Evolutionary conservation across 2,329 filamentous ascomycete genomes (phyloP).

Genomic region (Cryphonectria nitschkei): DNA sequence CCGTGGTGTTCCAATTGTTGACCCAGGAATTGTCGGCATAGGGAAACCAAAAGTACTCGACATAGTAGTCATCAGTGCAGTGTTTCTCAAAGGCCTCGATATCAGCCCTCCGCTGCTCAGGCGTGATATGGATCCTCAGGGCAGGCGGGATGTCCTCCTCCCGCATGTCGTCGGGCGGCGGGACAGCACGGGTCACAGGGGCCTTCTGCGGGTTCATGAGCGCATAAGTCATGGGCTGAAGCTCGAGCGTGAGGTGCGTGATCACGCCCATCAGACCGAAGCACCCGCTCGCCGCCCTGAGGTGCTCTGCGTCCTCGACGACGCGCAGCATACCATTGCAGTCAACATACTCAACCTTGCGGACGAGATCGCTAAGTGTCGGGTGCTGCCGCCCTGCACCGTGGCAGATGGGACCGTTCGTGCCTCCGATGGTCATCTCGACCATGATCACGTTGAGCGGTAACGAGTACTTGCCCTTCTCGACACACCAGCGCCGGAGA

Average conservation of each 20-base stretch:
- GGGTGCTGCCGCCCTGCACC: constrained; percentile 48
- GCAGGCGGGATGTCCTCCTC: constrained; percentile 44
- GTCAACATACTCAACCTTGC: constrained; percentile 52
- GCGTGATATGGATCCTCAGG: constrained; percentile 39
- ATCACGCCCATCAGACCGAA: constrained; percentile 53
- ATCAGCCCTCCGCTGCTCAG: constrained; percentile 39
- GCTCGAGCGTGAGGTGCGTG: constrained; percentile 52
- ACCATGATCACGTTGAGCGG: constrained; percentile 52
- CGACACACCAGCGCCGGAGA: constrained; percentile 48
- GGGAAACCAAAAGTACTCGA: constrained; percentile 56
- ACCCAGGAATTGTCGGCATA: constrained; percentile 50
- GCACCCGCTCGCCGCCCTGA: constrained; percentile 48
- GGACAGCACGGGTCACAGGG: constrained; percentile 47
- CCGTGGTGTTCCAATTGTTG: constrained; percentile 48
- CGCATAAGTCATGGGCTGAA: constrained; percentile 52
- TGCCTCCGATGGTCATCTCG: constrained; percentile 52
- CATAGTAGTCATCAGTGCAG: constrained; percentile 47
- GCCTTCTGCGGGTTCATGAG: constrained; percentile 49
- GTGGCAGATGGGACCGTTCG: constrained; percentile 51
- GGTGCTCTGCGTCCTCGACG: constrained; percentile 43
- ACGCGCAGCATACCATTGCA: constrained; percentile 46
- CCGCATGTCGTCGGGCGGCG: constrained; percentile 40
- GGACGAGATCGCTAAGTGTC: constrained; percentile 50
- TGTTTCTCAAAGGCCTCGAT: constrained; percentile 43
- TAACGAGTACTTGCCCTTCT: constrained; percentile 44